phyloP scores from a whole-genome alignment of 345 rosid genomes.

The Citrus trifoliata region DNA sequence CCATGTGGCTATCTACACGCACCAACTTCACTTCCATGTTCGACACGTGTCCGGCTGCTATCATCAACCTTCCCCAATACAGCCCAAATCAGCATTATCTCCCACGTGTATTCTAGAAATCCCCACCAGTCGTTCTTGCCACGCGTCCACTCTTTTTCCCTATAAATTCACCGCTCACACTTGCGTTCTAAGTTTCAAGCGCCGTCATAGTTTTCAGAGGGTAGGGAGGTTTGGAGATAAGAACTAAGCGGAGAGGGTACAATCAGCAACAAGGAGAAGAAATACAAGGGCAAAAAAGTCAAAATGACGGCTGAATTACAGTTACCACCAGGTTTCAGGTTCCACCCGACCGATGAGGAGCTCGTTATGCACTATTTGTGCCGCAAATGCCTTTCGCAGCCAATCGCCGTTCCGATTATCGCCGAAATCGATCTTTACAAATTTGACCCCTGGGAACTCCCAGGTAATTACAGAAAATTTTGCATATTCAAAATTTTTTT shows the following conservation, averaged over 20 bases:
- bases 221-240: neutral
- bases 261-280: neutral
- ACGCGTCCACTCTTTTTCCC: slow-evolving; percentile 24
- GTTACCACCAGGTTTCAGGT: slow-evolving; percentile 88
- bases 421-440: slow-evolving; percentile 88
- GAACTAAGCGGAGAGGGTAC: neutral
- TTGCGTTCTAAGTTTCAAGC: slow-evolving; percentile 58
- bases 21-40: slow-evolving; percentile 26
- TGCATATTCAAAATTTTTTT: neutral
- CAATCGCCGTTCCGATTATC: slow-evolving; percentile 66
- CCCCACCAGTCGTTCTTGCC: slow-evolving; percentile 25
- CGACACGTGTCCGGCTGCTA: slow-evolving; percentile 54
- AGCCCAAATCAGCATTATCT: slow-evolving; percentile 22
- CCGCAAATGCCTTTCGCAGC: slow-evolving; percentile 73
- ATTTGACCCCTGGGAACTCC: slow-evolving; percentile 86
- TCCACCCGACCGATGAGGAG: slow-evolving; percentile 99
- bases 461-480: slow-evolving; percentile 37
- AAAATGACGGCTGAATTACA: slow-evolving; percentile 45
- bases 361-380: slow-evolving; percentile 86
- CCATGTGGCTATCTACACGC: slow-evolving; percentile 38
- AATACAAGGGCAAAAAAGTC: neutral
- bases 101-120: slow-evolving; percentile 49
- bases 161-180: slow-evolving; percentile 53
- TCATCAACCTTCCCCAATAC: slow-evolving; percentile 15
- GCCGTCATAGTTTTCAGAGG: slow-evolving; percentile 21